These are phyloP conservation scores for Aspergillus bombycis DNA, from an alignment of 2,329 filamentous ascomycete genomes.

Conservation along the genomic window DNA sequence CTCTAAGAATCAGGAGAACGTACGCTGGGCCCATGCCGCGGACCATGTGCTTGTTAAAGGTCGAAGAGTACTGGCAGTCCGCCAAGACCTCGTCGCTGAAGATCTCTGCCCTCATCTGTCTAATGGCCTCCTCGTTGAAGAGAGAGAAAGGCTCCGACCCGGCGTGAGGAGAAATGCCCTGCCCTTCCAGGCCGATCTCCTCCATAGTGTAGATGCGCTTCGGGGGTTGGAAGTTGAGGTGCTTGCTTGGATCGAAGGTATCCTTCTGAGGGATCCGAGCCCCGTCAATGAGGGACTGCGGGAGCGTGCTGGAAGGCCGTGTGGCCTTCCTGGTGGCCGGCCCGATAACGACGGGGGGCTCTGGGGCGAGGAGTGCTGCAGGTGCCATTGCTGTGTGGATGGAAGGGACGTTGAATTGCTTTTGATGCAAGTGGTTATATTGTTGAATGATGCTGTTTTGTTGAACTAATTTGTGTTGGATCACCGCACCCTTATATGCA, in stretches of 20 bases:
- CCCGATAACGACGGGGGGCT: conserved; percentile 3
- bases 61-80: conserved; percentile 61
- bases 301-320: conserved; percentile 17
- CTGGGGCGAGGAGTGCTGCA: neutral
- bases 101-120: conserved; percentile 63
- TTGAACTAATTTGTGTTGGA: neutral
- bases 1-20: neutral
- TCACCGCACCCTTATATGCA: neutral
- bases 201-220: conserved; percentile 61
- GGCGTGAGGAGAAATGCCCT: conserved; percentile 63
- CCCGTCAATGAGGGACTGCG: conserved; percentile 17
- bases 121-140: conserved; percentile 63
- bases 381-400: neutral
- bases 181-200: conserved; percentile 51
- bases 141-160: conserved; percentile 66
- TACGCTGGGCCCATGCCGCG: conserved; percentile 59
- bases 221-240: conserved; percentile 56
- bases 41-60: conserved; percentile 53
- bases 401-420: neutral
- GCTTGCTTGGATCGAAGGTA: conserved; percentile 55
- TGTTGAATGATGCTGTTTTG: neutral
- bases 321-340: conserved; percentile 22
- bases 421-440: neutral
- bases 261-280: conserved; percentile 10
- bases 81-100: conserved; percentile 58